Base-by-base conservation (phyloP, 352 stramenopile species). In the Globisporangium middletonii region DNA sequence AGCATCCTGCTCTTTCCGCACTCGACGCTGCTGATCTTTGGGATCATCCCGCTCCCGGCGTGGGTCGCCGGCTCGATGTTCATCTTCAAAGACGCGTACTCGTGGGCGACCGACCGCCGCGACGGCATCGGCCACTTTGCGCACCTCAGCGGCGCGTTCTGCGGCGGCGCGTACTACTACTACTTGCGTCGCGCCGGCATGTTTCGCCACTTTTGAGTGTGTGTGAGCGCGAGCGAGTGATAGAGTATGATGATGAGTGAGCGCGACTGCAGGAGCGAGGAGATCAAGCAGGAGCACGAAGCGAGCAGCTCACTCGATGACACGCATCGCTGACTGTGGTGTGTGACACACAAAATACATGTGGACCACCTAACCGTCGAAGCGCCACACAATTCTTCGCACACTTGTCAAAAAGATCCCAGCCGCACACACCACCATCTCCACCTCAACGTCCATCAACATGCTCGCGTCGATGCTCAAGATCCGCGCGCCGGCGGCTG, bases 81-180 rank as follows among this genome's bases (percentile, higher is more conserved):
- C 49, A 88, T 94, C 61, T 75, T 74, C 48, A 81, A 77, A 41
- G 80, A 94, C 57, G 64, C 84, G 45, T 91, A 89, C 59, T 69
- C 73, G 35, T 90, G 79, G 63, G 48, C 69, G n/a, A 78, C 73
- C 38, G 67, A 72, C 42, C 59, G 52, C 18, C 63, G 69, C 23
- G 76, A 88, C 43, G 75, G 73, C 53, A 86, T 90, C 50, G 82
- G 79, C 49, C 82, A 91, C 67, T 78, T 91, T 55, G 82, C 82
- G 3, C 82, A 92, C 56, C 62, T 94, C 16, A 83, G 71, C 16
- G 84, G 84, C 27, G 82, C 84, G 6, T 64, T 78, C 41, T 75
- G 77, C 50, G 82, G 82, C 6, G 76, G 65, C 4, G 60, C 63
- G 30, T 92, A 91, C 67, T 92, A 84, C 61, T 72, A 67, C 50